These are phyloP conservation scores for Vickermania ingenoplastis DNA, from an alignment of 208 protist genomes.

Conservation along the genomic window DNA sequence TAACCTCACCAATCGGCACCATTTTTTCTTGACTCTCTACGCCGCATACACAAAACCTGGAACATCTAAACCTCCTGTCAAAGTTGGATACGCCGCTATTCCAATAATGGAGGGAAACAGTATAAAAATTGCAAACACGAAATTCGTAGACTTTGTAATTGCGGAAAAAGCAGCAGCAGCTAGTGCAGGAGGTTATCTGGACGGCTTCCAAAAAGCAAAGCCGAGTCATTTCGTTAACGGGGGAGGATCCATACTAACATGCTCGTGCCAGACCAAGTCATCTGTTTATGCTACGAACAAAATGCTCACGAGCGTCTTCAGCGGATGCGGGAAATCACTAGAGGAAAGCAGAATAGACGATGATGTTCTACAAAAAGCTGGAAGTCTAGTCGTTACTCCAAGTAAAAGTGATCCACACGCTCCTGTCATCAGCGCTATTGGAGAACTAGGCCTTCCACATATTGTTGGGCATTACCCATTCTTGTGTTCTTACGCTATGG, in stretches of 20 bases:
- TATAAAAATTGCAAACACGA: not conserved
- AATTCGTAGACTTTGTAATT: slow-evolving; percentile 52
- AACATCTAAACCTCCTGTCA: slow-evolving; percentile 27
- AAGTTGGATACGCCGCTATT: slow-evolving; percentile 69
- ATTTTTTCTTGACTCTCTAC: slow-evolving; percentile 84
- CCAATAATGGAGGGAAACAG: slow-evolving; percentile 27
- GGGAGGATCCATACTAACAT: slow-evolving; percentile 38
- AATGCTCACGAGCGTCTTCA: slow-evolving; percentile 50
- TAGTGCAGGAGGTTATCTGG: slow-evolving; percentile 65
- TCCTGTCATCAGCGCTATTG: slow-evolving; percentile 41
- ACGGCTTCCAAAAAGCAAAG: slow-evolving; percentile 60
- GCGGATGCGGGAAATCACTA: slow-evolving; percentile 36
- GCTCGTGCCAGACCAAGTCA: slow-evolving; percentile 53
- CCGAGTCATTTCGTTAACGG: slow-evolving; percentile 49
- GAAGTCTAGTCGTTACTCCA: slow-evolving; percentile 17
- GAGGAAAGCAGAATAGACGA: slow-evolving; percentile 27
- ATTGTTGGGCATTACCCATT: slow-evolving; percentile 82
- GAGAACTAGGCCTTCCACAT: slow-evolving; percentile 65
- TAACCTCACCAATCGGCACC: slow-evolving; percentile 64
- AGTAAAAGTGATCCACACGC: slow-evolving; percentile 22
- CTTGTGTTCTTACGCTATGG: slow-evolving; percentile 58
- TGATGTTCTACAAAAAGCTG: slow-evolving; percentile 33
- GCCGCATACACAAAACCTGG: slow-evolving; percentile 35
- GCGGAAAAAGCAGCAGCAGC: slow-evolving; percentile 50
- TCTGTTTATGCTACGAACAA: slow-evolving; percentile 73